Conservation (phyloP, 352 stramenopile genomes). For the Aphanomyces euteiches region DNA sequence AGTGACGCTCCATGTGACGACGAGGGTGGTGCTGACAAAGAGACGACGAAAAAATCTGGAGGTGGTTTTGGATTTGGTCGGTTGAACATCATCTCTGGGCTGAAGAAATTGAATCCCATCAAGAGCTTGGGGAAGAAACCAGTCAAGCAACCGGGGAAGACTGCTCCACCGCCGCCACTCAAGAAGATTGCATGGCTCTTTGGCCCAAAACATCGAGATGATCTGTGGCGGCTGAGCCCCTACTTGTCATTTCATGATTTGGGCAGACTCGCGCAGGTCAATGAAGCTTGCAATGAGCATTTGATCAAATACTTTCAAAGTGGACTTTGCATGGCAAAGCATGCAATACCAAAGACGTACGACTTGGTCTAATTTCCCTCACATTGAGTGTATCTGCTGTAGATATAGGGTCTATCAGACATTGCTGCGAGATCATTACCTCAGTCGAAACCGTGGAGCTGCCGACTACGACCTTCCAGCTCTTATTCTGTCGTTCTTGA, state of each 20-base stretch:
- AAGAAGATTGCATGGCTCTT: conserved; percentile 25
- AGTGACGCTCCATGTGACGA: background rate
- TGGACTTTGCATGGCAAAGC: background rate
- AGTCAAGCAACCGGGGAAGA: background rate
- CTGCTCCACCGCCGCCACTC: conserved; percentile 14
- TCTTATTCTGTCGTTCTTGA: conserved; percentile 9
- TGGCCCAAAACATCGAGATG: conserved; percentile 5
- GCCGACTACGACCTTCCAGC: conserved; percentile 15
- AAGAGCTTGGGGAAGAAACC: conserved; percentile 22
- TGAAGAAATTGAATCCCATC: conserved; percentile 22
- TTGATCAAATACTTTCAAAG: conserved; percentile 25
- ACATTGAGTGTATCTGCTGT: background rate
- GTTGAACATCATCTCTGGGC: conserved; percentile 10
- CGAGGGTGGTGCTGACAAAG: background rate
- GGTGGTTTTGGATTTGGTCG: conserved; percentile 26
- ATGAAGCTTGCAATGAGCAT: conserved; percentile 17
- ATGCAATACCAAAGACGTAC: conserved; percentile 8
- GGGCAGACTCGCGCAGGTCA: conserved; percentile 6
- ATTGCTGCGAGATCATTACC: conserved; percentile 18
- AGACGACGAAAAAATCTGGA: conserved; percentile 27
- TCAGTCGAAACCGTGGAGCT: conserved; percentile 12
- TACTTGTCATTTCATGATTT: conserved; percentile 6
- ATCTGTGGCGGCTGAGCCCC: conserved; percentile 8
- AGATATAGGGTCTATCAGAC: conserved; percentile 27
- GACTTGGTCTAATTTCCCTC: background rate